Conservation (phyloP, 2,329 filamentous ascomycete genomes). For the Aspergillus ochraceus region DNA sequence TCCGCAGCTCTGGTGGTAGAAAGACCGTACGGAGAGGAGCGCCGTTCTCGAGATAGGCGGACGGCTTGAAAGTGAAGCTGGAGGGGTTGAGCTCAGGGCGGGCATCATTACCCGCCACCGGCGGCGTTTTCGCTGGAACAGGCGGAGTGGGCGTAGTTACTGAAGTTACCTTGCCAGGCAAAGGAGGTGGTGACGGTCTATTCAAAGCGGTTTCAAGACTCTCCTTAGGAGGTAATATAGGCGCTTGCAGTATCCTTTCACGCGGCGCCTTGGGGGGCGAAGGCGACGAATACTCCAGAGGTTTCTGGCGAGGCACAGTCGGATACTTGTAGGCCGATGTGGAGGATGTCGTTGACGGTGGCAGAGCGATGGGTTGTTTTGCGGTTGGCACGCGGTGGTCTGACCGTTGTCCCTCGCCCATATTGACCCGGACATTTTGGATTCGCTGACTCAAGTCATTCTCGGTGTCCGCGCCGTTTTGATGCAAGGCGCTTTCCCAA, state of each 20-base stretch:
- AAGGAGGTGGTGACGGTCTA: constrained; percentile 23
- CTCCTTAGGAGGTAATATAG: constrained; percentile 43
- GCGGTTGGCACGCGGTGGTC: constrained; percentile 8
- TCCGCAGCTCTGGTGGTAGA: constrained; percentile 72
- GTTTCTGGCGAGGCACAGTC: constrained; percentile 39
- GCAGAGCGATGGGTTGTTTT: constrained; percentile 13
- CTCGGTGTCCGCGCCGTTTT: constrained; percentile 33
- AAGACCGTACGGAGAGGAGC: constrained; percentile 84
- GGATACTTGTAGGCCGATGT: constrained; percentile 44
- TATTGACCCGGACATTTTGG: constrained; percentile 49
- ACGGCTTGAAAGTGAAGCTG: constrained; percentile 77
- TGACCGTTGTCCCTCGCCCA: constrained; percentile 27
- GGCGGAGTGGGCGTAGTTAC: constrained; percentile 13
- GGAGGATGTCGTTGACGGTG: constrained; percentile 19
- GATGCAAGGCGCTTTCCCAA: constrained; percentile 49
- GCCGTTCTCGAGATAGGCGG: constrained; percentile 87
- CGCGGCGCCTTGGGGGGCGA: constrained; percentile 18
- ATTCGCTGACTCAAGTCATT: constrained; percentile 54
- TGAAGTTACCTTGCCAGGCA: constrained; percentile 27
- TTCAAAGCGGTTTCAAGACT: constrained; percentile 17
- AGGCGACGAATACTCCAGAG: constrained; percentile 23
- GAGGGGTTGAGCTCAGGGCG: constrained; percentile 37
- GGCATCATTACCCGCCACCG: constrained; percentile 10
- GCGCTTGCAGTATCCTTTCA: constrained; percentile 26
- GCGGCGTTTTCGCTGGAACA: constrained; percentile 27